Evolutionary conservation across 306 rosid species (phyloP).

Genomic region (Citrullus mucosospermus): DNA sequence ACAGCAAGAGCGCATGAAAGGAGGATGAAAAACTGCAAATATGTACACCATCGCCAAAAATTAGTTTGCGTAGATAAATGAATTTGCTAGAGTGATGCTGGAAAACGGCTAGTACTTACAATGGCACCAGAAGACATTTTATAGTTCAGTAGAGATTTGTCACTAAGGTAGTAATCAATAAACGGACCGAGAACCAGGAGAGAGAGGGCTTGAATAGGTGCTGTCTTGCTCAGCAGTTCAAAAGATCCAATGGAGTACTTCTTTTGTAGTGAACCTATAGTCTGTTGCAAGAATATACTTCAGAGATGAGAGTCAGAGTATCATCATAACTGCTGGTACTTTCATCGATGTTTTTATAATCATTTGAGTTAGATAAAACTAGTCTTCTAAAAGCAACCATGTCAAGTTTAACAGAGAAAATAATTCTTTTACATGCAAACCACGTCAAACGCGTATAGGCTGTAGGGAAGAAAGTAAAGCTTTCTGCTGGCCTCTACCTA

Average conservation of each 20-base stretch:
- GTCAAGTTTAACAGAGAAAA: not conserved
- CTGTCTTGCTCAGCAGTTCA: conserved; percentile 91
- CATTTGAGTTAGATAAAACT: not conserved
- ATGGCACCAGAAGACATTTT: conserved; percentile 62
- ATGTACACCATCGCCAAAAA: conserved; percentile 3
- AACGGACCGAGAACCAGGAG: conserved; percentile 77
- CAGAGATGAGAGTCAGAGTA: not conserved
- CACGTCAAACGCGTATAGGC: not conserved
- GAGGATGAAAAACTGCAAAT: conserved; percentile 60
- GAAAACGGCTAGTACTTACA: conserved; percentile 32
- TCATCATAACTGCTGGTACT: not conserved
- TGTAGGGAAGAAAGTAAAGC: not conserved
- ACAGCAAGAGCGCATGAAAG: conserved; percentile 75
- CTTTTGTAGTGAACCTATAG: conserved; percentile 89
- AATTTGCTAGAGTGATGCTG: not conserved
- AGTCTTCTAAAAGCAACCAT: not conserved
- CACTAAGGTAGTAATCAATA: conserved; percentile 61
- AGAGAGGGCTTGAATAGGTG: conserved; percentile 81
- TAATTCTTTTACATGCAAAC: not conserved
- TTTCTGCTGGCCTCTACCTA: not conserved
- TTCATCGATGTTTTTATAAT: not conserved
- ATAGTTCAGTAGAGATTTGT: conserved; percentile 51
- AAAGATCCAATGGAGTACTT: conserved; percentile 91
- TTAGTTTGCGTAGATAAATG: not conserved
- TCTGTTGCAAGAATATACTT: conserved; percentile 35